Evolutionary conservation across 805 yeast genomes (phyloP).

Genomic region (Kodamaea restingae): DNA sequence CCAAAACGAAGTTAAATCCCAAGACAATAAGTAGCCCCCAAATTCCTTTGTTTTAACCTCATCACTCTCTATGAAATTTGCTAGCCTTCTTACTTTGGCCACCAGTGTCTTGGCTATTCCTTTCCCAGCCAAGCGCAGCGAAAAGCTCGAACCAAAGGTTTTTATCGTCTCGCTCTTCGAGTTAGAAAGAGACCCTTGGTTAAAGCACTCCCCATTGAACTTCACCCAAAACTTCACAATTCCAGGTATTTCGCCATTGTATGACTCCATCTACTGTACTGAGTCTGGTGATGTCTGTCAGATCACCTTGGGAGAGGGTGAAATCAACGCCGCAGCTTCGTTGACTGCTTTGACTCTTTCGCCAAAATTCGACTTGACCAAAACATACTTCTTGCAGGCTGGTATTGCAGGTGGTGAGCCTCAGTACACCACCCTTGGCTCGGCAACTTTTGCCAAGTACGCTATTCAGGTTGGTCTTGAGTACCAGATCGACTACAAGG

Average conservation of each 20-base stretch:
- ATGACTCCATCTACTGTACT: constrained; percentile 55
- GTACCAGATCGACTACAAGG: constrained; percentile 50
- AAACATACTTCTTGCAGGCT: constrained; percentile 58
- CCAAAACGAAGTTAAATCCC: background rate
- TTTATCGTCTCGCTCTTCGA: constrained; percentile 54
- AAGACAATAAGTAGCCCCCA: background rate
- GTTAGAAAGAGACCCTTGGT: constrained; percentile 52
- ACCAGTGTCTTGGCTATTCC: constrained; percentile 13
- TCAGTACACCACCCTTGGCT: constrained; percentile 50
- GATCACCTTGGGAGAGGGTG: constrained; percentile 67
- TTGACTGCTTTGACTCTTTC: constrained; percentile 50
- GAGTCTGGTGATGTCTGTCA: constrained; percentile 52
- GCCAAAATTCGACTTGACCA: constrained; percentile 53
- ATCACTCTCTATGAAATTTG: constrained; percentile 5
- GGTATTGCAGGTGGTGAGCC: constrained; percentile 70
- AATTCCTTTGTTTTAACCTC: background rate
- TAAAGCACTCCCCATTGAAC: constrained; percentile 34
- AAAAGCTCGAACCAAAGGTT: constrained; percentile 40
- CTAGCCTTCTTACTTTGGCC: constrained; percentile 8
- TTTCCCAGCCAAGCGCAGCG: constrained; percentile 13
- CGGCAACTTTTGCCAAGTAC: constrained; percentile 56
- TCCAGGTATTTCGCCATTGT: constrained; percentile 64
- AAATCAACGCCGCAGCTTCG: constrained; percentile 61
- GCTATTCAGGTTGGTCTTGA: constrained; percentile 61
- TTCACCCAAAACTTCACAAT: constrained; percentile 52